Evolutionary conservation across 768 basidiomycete genomes (phyloP).

Genomic region (Plicaturopsis crispa): DNA sequence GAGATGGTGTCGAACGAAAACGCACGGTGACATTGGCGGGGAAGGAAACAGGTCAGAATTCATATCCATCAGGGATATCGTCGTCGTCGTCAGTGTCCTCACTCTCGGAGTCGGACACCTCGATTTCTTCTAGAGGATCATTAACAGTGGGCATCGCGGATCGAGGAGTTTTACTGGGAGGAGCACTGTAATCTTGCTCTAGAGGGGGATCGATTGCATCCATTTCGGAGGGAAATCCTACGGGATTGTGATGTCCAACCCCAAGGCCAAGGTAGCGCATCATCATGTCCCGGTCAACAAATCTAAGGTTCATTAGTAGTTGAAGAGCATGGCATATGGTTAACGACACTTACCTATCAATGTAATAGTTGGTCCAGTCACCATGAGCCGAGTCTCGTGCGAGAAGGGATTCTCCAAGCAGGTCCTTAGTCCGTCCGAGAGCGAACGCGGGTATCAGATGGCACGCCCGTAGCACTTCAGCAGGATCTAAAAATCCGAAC

Average conservation of each 20-base stretch:
- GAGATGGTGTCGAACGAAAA: too few species aligned
- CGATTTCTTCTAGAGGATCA: too few species aligned
- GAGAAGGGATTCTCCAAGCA: slow-evolving; percentile 1
- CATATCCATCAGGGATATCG: too few species aligned
- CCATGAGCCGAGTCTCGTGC: background rate
- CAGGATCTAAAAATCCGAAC: slow-evolving; percentile 15
- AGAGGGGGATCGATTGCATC: too few species aligned
- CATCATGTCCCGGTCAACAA: slow-evolving; percentile 7
- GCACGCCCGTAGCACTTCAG: slow-evolving; percentile 10
- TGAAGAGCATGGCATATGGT: background rate
- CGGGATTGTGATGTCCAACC: background rate
- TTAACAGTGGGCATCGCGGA: too few species aligned
- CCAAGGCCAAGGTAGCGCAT: slow-evolving; percentile 2
- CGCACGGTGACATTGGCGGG: too few species aligned
- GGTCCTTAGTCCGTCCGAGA: background rate
- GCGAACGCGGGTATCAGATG: slow-evolving; percentile 13
- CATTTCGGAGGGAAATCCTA: too few species aligned
- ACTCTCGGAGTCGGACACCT: too few species aligned
- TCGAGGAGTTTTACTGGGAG: too few species aligned
- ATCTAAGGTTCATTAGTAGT: slow-evolving; percentile 3
- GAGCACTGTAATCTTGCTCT: too few species aligned
- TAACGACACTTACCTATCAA: slow-evolving; percentile 17
- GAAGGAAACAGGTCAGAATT: too few species aligned
- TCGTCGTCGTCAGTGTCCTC: too few species aligned
- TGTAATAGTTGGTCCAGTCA: slow-evolving; percentile 16